phyloP scores from a whole-genome alignment of 176 grass and related monocot species.

The Juncus inflexus region DNA sequence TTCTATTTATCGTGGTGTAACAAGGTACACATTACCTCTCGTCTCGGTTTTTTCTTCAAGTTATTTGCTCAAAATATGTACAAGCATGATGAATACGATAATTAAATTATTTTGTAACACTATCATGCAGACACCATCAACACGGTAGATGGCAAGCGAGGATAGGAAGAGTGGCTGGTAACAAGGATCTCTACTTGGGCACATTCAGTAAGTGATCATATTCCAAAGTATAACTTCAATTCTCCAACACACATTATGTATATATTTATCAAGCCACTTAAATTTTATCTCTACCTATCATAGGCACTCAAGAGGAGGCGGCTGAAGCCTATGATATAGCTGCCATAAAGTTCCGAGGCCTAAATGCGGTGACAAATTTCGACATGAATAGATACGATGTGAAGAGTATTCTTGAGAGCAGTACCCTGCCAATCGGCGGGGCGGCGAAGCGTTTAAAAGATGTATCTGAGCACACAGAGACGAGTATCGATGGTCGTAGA shows the following conservation, averaged over 20 bases:
- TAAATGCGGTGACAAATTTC: constrained; percentile 81
- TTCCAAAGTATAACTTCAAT: background rate
- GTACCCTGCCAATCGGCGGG: constrained; percentile 40
- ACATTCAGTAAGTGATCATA: constrained; percentile 61
- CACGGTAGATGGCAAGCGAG: constrained; percentile 86
- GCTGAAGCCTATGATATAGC: constrained; percentile 82
- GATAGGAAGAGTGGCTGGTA: constrained; percentile 75
- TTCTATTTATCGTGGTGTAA: constrained; percentile 72
- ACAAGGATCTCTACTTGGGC: constrained; percentile 80
- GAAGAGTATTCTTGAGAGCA: constrained; percentile 69
- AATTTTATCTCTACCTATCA: background rate
- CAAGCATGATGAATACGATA: too few relatives aligned
- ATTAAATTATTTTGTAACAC: background rate
- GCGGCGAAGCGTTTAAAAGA: constrained; percentile 46
- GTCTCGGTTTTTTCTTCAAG: too few relatives aligned
- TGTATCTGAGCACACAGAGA: constrained; percentile 31
- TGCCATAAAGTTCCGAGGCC: constrained; percentile 70
- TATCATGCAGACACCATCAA: constrained; percentile 57
- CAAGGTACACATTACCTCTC: constrained; percentile 38
- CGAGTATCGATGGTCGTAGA: constrained; percentile 22
- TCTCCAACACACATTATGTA: background rate
- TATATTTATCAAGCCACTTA: background rate
- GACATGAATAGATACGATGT: constrained; percentile 79
- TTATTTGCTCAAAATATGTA: too few relatives aligned
- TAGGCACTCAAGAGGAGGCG: constrained; percentile 83